These are phyloP conservation scores for Dothideomycetes sp. DNA, from an alignment of 2,329 filamentous ascomycete species.

Conservation along the genomic window DNA sequence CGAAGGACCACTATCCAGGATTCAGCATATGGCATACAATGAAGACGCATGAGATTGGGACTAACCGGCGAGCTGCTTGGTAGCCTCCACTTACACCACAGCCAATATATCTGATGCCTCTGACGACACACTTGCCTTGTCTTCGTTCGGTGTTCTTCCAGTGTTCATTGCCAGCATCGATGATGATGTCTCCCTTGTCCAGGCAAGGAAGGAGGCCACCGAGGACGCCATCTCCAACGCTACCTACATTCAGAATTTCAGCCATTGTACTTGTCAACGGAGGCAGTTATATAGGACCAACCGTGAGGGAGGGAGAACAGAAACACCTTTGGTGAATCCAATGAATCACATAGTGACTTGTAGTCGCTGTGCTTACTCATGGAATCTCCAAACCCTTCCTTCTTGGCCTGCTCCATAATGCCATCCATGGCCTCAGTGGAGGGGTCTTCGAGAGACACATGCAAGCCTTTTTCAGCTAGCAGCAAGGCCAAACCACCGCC, in stretches of 20 bases:
- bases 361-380: constrained; percentile 38
- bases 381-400: constrained; percentile 30
- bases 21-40: neutral
- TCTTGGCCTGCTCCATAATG: constrained; percentile 33
- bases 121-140: constrained; percentile 47
- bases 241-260: too few species aligned
- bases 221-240: constrained; percentile 39
- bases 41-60: neutral
- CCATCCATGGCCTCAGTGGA: constrained; percentile 40
- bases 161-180: constrained; percentile 61
- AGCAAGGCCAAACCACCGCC: constrained; percentile 51
- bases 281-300: too few species aligned
- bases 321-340: constrained; percentile 42
- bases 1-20: constrained; percentile 49
- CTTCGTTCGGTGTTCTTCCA: constrained; percentile 55
- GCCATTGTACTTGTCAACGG: too few species aligned
- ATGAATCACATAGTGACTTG: constrained; percentile 40
- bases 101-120: constrained; percentile 57
- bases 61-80: constrained; percentile 44
- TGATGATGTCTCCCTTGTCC: constrained; percentile 53
- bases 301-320: constrained; percentile 46
- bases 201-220: constrained; percentile 43
- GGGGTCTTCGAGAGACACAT: constrained; percentile 48
- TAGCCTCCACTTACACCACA: constrained; percentile 62
- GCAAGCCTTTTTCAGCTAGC: constrained; percentile 47